Base-by-base conservation (phyloP, 345 rosid genomes). In the Orychophragmus violaceus region DNA sequence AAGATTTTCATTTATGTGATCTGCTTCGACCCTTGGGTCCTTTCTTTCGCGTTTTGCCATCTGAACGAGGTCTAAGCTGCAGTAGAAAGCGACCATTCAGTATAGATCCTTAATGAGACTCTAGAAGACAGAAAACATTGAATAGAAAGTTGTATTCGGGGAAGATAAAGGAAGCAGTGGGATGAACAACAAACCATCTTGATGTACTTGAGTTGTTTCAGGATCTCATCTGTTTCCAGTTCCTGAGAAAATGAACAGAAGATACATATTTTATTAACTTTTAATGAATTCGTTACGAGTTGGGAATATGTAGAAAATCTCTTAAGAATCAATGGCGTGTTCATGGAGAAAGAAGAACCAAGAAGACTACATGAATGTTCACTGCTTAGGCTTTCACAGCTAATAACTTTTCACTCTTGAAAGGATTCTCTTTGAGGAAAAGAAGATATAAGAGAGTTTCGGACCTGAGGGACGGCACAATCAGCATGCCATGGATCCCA, bases 401-500 rank as follows among this genome's bases (percentile, higher is more conserved):
- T 54, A 65, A 33, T 33, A 42, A 59, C 25, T 24, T 39, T 55
- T 65, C 57, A 58, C 41, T 35, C 35, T 51, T 3, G 2, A 19
- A 62, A 13, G 23, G 32, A 53, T 22, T 24, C 44, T 28, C 51
- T 25, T 21, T 23, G 29, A 19, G 45, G 57, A 14, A 72, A 37
- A 36, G 41, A 63, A 21, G 45, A 22, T 42, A 11, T 5, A 11
- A 53, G 44, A 50, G 56, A 46, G 22, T 49, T 28, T 59, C 49
- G 8, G 12, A 90, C 99, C 99, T 94, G 99, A 76, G 87, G 90
- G 54, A 71, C 91, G 22, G 90, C 87, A 72, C 99, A 95, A 80
- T 95, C 98, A 28, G 99, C 88, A 76, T 66, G 96, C 16, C 71
- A 44, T 37, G 97, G 96, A 75, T 95, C 94, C 99, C 98, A 91